Conservation (phyloP, 192 early-diverging fungal species). For the Dimargaris verticillata region DNA sequence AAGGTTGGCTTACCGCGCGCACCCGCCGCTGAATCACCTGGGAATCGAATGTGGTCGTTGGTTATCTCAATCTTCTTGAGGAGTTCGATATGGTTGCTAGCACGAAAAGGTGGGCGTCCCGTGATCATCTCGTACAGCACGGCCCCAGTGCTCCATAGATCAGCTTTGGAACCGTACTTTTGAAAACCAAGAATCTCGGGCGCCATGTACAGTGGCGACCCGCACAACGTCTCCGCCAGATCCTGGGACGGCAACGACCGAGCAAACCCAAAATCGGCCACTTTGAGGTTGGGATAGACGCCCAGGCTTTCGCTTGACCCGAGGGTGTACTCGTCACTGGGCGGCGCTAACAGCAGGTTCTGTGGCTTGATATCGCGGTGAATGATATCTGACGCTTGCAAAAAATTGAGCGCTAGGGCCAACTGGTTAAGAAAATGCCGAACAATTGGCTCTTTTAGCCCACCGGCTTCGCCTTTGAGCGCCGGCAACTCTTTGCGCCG, state of each 20-base stretch:
- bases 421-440: conserved; percentile 70
- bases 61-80: conserved; percentile 76
- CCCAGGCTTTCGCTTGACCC: conserved; percentile 24
- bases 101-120: conserved; percentile 80
- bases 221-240: conserved; percentile 91
- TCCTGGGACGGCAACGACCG: conserved; percentile 63
- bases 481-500: conserved; percentile 31
- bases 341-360: conserved; percentile 66
- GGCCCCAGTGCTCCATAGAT: conserved; percentile 92
- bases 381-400: conserved; percentile 72
- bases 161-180: conserved; percentile 87
- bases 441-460: conserved; percentile 62
- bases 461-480: conserved; percentile 47
- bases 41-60: conserved; percentile 73
- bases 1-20: background rate
- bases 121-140: conserved; percentile 89
- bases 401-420: conserved; percentile 75
- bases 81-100: conserved; percentile 85
- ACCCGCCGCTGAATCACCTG: conserved; percentile 34
- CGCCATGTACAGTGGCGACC: conserved; percentile 92
- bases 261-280: conserved; percentile 98
- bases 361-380: conserved; percentile 98
- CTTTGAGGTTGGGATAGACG: conserved; percentile 55
- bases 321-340: conserved; percentile 23
- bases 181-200: conserved; percentile 78